Evolutionary conservation across 163 green algal species (phyloP), one percentile per base, ranked within the genome.

Genomic region (Coccomyxa subellipsoidea): DNA sequence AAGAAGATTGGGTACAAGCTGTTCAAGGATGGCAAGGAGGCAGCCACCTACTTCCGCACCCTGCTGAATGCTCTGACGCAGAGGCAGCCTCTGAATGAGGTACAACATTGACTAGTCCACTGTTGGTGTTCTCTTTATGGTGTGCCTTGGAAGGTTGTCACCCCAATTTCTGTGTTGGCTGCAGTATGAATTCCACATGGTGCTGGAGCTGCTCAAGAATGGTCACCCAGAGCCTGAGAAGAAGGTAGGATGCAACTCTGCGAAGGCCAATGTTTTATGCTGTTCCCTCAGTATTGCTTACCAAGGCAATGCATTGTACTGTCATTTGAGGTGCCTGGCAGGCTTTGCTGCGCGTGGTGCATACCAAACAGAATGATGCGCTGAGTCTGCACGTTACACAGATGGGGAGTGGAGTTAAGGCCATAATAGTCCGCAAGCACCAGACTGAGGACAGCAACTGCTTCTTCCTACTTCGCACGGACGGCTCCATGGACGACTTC

Each of bases 131-230:
- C n/a, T n/a, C n/a, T n/a, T n/a, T n/a, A n/a, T n/a, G n/a, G n/a
- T n/a, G n/a, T n/a, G n/a, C n/a, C n/a, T n/a, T n/a, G n/a, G n/a
- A n/a, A 4, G 32, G 66, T 73, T 37, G 18, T 73, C 21, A 35
- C 29, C 66, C 32, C 2, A 73, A 34, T 37, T 73, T 3, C n/a
- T 73, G 66, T 37, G 29, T 37, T 32, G 32, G 27, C 36, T 83
- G 80, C 85, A 91, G 84, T 93, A 93, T 54, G 89, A 93, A 79
- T 80, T 82, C 39, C 72, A 89, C 81, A 89, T 86, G 77, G 88
- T 93, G 8, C 53, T 86, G 29, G 88, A 90, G 32, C 85, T 93
- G 53, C 75, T 93, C 40, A 84, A 86, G 80, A 71, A 79, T 27
- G 88, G 88, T 23, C 90, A 93, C 82, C 86, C 88, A 38, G 77